Conservation (phyloP, 2,329 filamentous ascomycete genomes). For the Colletotrichum sp. region DNA sequence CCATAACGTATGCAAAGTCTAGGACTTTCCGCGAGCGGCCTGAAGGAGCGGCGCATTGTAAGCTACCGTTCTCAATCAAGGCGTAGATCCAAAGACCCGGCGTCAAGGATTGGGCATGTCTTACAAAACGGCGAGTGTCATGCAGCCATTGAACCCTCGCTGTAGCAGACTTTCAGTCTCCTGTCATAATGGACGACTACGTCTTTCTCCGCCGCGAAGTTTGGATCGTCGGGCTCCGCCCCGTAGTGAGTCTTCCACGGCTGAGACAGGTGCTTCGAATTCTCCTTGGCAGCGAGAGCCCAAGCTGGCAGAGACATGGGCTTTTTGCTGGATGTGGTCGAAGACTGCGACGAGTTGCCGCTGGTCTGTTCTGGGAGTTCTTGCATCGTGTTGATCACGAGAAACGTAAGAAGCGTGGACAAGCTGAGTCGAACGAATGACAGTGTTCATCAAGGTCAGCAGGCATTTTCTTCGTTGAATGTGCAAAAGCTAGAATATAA, state of each 20-base stretch:
- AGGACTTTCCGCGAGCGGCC: accelerated
- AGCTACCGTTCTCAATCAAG: not conserved
- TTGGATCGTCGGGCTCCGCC: not conserved
- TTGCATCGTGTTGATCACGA: not conserved
- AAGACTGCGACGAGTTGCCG: not conserved
- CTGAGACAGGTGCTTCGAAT: not conserved
- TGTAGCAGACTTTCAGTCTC: not conserved
- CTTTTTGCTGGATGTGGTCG: not conserved
- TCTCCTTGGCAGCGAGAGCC: not conserved
- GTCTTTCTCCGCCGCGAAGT: not conserved
- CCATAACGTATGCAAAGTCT: not conserved
- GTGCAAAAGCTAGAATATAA: too few relatives aligned
- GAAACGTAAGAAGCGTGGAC: not conserved
- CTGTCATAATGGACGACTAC: not conserved
- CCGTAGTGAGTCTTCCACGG: not conserved
- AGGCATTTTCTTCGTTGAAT: too few relatives aligned
- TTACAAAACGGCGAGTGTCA: not conserved
- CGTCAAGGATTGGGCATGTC: not conserved
- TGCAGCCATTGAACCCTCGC: not conserved
- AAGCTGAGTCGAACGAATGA: too few relatives aligned
- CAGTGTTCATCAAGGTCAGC: too few relatives aligned
- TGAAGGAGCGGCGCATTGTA: not conserved
- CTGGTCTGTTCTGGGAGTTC: not conserved
- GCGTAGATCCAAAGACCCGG: not conserved
- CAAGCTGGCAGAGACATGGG: not conserved